Conservation (phyloP, 148 eudicot genomes). For the Pharnaceum exiguum region DNA sequence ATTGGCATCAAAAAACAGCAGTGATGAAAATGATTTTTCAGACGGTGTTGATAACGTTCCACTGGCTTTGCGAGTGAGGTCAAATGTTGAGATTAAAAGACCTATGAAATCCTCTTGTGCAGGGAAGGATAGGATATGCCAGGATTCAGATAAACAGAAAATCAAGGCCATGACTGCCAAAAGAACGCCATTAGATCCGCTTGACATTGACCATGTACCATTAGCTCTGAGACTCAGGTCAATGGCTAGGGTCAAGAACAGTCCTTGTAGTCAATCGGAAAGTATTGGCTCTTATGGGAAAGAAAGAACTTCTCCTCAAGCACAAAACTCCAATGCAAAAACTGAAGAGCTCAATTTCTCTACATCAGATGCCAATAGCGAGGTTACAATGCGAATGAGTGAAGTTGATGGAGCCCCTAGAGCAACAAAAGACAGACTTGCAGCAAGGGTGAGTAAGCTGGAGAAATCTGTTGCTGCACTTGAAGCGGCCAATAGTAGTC, state of each 20-base stretch:
- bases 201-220: conserved; percentile 15
- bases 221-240: conserved; percentile 14
- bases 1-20: background rate
- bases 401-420: background rate
- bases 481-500: background rate
- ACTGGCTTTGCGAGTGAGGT: conserved; percentile 7
- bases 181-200: background rate
- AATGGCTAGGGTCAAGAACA: background rate
- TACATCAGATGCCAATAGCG: conserved; percentile 6
- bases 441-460: conserved; percentile 9
- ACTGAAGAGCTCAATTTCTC: conserved; percentile 6
- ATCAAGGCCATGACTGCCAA: background rate
- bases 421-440: background rate
- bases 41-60: conserved; percentile 9
- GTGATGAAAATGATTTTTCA: background rate
- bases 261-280: background rate
- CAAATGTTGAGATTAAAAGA: background rate
- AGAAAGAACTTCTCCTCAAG: background rate
- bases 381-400: background rate
- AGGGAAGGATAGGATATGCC: background rate
- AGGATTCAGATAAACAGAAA: background rate
- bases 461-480: conserved; percentile 12
- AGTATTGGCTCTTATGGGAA: conserved; percentile 9
- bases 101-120: background rate
- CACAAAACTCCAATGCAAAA: background rate